These are phyloP conservation scores for Barnettozyma salicaria DNA, from an alignment of 805 yeast genomes.

Conservation along the genomic window DNA sequence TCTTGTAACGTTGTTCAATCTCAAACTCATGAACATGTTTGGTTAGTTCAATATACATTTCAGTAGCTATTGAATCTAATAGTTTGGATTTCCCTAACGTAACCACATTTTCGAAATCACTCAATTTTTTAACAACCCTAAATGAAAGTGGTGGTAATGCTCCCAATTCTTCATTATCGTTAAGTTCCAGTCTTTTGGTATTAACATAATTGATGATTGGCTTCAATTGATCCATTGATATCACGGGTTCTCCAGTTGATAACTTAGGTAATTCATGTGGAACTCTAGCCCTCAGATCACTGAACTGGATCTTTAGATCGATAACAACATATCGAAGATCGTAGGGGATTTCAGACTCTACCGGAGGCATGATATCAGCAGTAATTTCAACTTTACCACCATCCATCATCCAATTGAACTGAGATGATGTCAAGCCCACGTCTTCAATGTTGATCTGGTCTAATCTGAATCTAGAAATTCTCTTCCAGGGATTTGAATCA, in stretches of 20 bases:
- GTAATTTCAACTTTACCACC: conserved; percentile 70
- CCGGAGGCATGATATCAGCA: conserved; percentile 71
- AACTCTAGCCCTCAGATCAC: conserved; percentile 51
- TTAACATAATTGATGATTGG: conserved; percentile 60
- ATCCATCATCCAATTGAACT: conserved; percentile 63
- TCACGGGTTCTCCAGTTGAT: conserved; percentile 50
- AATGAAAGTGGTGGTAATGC: conserved; percentile 29
- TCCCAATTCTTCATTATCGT: conserved; percentile 20
- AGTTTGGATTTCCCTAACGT: conserved; percentile 39
- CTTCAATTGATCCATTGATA: conserved; percentile 53
- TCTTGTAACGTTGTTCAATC: conserved; percentile 35
- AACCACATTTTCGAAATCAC: conserved; percentile 36
- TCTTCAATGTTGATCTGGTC: conserved; percentile 35
- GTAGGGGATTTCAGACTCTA: conserved; percentile 22
- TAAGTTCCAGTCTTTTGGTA: conserved; percentile 28
- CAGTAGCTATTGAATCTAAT: conserved; percentile 47
- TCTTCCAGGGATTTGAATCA: conserved; percentile 41
- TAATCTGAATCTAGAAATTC: conserved; percentile 41
- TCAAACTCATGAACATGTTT: conserved; percentile 52
- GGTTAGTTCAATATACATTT: conserved; percentile 50
- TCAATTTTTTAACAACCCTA: conserved; percentile 41
- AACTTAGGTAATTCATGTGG: conserved; percentile 45
- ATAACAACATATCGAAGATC: conserved; percentile 52
- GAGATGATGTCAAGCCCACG: conserved; percentile 28
- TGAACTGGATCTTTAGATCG: conserved; percentile 59